A percentile compares a stretch with the other conserved stretches of the same genome.
Conservation (phyloP, 73 alveolate genomes). For the Uronychia setigera region DNA sequence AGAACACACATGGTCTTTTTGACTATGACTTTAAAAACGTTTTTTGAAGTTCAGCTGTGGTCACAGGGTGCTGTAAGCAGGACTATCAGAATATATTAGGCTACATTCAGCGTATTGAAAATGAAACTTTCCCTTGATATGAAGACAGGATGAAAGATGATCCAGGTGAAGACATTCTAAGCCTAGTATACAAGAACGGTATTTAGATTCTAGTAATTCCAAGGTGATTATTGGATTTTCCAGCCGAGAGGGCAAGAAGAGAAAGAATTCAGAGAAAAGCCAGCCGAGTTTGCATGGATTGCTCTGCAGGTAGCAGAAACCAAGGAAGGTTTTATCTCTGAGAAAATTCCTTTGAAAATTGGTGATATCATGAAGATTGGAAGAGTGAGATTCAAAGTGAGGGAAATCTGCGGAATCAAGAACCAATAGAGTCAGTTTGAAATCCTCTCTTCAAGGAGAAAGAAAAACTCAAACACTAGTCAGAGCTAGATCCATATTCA, state of each 20-base stretch:
- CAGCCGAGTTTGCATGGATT: neutral
- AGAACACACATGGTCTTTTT: no score
- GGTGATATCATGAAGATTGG: conserved; percentile 55
- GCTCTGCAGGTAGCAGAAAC: neutral
- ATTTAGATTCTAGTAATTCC: no score
- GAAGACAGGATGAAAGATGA: neutral
- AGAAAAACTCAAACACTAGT: no score
- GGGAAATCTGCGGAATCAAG: conserved; percentile 19
- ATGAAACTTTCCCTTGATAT: neutral
- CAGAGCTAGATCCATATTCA: no score
- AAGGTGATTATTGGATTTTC: neutral
- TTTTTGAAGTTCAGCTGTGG: no score
- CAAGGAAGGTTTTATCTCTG: neutral
- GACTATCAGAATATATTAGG: no score
- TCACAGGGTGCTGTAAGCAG: no score
- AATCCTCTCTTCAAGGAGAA: neutral
- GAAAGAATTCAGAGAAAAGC: neutral
- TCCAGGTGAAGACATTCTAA: neutral
- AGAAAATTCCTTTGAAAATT: neutral
- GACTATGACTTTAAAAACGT: no score
- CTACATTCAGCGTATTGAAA: neutral
- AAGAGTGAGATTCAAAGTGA: conserved; percentile 54
- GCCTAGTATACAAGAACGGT: neutral
- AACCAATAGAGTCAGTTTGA: no score
- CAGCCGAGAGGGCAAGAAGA: neutral